A percentile compares a stretch with the other conserved stretches of the same genome.
Evolutionary conservation across 768 basidiomycete species (phyloP).

Genomic region (Leccinum truebloodii): DNA sequence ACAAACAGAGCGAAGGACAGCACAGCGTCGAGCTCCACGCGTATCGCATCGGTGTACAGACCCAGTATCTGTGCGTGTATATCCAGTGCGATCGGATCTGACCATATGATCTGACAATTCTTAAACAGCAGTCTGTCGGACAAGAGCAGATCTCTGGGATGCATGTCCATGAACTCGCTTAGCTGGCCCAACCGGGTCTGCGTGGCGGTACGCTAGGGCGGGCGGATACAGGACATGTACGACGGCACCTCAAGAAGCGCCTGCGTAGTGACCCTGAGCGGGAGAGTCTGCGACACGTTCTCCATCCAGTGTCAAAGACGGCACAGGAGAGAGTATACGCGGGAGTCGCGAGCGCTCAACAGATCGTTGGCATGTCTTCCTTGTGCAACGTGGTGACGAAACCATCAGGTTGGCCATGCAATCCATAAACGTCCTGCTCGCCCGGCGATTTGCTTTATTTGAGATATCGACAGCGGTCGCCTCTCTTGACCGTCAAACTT

Average conservation of each 20-base stretch:
- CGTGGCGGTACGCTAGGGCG: too few relatives aligned
- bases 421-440: constrained; percentile 86
- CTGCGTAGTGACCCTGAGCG: constrained; percentile 38
- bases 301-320: constrained; percentile 40
- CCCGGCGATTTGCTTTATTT: constrained; percentile 93
- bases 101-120: too few relatives aligned
- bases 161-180: too few relatives aligned
- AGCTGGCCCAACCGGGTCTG: too few relatives aligned
- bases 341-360: constrained; percentile 51
- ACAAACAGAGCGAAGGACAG: too few relatives aligned
- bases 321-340: constrained; percentile 55
- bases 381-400: constrained; percentile 70
- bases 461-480: constrained; percentile 60
- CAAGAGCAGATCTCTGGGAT: too few relatives aligned
- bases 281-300: constrained; percentile 42
- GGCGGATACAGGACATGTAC: too few relatives aligned
- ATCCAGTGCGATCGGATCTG: too few relatives aligned
- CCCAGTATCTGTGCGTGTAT: too few relatives aligned
- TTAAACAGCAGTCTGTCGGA: too few relatives aligned
- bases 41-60: too few relatives aligned
- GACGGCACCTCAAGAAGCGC: constrained; percentile 35
- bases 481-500: constrained; percentile 62
- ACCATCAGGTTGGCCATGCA: constrained; percentile 60
- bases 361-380: constrained; percentile 62
- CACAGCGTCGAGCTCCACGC: too few relatives aligned